Base-by-base conservation (phyloP, 306 rosid species). In the Astragalus glycyphyllos region DNA sequence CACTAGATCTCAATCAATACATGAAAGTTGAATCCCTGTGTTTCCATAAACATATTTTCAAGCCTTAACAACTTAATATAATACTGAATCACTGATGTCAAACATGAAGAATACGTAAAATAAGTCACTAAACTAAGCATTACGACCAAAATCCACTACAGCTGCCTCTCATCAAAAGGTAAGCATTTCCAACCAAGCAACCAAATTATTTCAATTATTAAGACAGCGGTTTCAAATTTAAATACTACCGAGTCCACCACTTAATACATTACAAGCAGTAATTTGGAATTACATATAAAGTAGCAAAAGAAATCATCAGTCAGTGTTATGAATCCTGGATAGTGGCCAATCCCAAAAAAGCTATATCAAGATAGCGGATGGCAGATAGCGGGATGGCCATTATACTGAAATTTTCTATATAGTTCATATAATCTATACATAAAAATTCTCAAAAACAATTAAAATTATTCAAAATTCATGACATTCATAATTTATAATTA, bases 31-130 rank as follows among this genome's bases (percentile, higher is more conserved):
- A 69, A 54, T 45, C 40, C 53, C 59, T 68, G 46, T 13, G 14
- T 54, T 37, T 26, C 32, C 54, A 11, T 69, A 35, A 46, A 64
- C 47, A 64, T 31, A 23, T 8, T 47, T 65, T 47, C 15, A 49
- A 77, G 60, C 68, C 56, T 51, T 26, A 71, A 59, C 56, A 65
- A 71, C n/a, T 56, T 7, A 65, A 57, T 63, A n/a, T n/a, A n/a
- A n/a, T n/a, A n/a, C n/a, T n/a, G n/a, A n/a, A n/a, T n/a, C n/a
- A 23, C 61, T 20, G 8, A 47, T 46, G 72, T 45, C 40, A 69
- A 32, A 47, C 16, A 46, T 14, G 56, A 35, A 68, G 47, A 37
- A 56, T 5, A 14, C 10, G 58, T 49, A 47, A 62, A 63, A 57
- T 29, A 63, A 26, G 14, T 56, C 63, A 47, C 68, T 34, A 74